phyloP scores from a whole-genome alignment of 257 asterid genomes.

The Euphrasia confusa region DNA sequence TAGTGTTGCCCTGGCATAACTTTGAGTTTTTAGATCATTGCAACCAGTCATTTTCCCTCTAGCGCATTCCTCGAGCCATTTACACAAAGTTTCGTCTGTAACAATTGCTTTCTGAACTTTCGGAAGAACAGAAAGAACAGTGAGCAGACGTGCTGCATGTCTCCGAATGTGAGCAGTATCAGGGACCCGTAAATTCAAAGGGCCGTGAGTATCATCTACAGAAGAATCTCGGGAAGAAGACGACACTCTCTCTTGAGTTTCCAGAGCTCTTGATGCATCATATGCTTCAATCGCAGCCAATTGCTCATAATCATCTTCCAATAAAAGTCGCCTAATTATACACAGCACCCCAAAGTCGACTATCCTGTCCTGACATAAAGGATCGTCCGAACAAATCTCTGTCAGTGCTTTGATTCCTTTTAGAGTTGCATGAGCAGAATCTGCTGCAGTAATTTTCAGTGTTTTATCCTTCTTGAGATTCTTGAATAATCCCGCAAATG shows the following conservation, averaged over 20 bases:
- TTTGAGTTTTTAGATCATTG: conserved; percentile 86
- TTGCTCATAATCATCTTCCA: conserved; percentile 96
- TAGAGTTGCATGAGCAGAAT: conserved; percentile 85
- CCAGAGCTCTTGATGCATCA: conserved; percentile 83
- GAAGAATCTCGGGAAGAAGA: conserved; percentile 53
- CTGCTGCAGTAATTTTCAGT: conserved; percentile 76
- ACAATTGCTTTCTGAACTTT: conserved; percentile 67
- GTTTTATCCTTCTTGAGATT: conserved; percentile 70
- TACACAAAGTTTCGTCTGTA: conserved; percentile 60
- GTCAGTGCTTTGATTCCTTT: conserved; percentile 92
- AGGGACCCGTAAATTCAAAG: conserved; percentile 80
- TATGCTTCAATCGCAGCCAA: conserved; percentile 97
- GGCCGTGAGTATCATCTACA: conserved; percentile 33
- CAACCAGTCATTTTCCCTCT: conserved; percentile 75
- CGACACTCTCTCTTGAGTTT: conserved; percentile 52
- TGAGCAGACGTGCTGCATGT: conserved; percentile 89
- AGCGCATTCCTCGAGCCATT: conserved; percentile 96
- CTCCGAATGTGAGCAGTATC: conserved; percentile 94
- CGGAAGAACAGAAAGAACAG: conserved; percentile 78
- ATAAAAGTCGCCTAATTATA: conserved; percentile 74
- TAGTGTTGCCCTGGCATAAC: conserved; percentile 89
- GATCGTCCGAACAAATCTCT: conserved; percentile 83
- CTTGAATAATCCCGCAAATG: conserved; percentile 69
- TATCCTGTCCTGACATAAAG: conserved; percentile 57
- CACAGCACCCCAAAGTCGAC: conserved; percentile 65